Evolutionary conservation across 169 alveolate species (phyloP), one percentile per base, ranked within the genome.

Genomic region (Eimeria necatrix): DNA sequence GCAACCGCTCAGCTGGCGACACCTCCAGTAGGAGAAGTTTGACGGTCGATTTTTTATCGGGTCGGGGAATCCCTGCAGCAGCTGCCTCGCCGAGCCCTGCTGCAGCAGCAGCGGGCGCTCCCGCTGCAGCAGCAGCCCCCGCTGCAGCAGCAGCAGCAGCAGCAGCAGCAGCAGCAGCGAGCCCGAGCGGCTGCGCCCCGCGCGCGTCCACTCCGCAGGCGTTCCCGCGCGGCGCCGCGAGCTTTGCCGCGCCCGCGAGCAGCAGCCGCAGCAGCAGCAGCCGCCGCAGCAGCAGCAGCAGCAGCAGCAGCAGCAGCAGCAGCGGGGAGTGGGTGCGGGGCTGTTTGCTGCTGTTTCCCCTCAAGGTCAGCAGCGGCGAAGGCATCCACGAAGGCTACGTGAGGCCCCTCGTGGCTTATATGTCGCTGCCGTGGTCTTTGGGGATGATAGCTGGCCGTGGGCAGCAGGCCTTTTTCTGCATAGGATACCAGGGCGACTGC

Each of bases 361-460:
- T 93, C 51, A 93, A 93, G 41, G 93, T 93, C 52, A 52, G 93
- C 93, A 74, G 88, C 76, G 92, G 93, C 60, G 93, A 78, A 18
- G 64, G 71, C n/a, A 78, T 93, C 52, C 46, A 81, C 20, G 93
- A 93, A 12, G 80, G 76, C 41, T 93, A 93, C 52, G 59, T 93
- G 18, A 64, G 49, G 16, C 59, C 84, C 16, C 74, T 93, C 22
- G 56, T 76, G 68, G 80, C 95, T 41, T 93, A 93, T 56, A 49
- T 93, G 60, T 93, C 85, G 24, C 61, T 93, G 70, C 95, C 95
- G 26, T 93, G 95, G 95, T 83, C 93, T 6, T 4, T 93, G 16
- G 95, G 95, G 20, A 74, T 80, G 87, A 78, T 93, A 12, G 95
- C 91, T 4, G 95, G 95, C n/a, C n/a, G 80, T 4, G 93, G 91